These are phyloP conservation scores for Phialocephala sp. DNA, from an alignment of 2,329 filamentous ascomycete genomes.

Conservation along the genomic window DNA sequence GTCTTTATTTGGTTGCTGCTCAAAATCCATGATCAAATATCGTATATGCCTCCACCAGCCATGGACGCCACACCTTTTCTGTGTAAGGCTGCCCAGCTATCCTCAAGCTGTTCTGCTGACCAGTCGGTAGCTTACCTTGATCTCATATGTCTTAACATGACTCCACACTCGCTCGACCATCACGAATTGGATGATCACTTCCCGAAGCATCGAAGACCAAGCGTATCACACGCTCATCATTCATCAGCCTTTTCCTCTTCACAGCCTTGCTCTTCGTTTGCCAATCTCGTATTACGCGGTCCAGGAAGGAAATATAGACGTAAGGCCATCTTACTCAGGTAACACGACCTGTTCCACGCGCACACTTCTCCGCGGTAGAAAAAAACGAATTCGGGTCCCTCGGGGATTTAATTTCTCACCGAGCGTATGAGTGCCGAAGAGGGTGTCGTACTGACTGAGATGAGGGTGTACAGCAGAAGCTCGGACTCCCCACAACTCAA, in stretches of 20 bases:
- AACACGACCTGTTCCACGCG: slow-evolving; percentile 2
- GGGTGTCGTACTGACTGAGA: slow-evolving; percentile 3
- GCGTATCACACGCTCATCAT: slow-evolving; percentile 7
- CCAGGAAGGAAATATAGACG: not conserved
- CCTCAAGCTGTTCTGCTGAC: slow-evolving; percentile 7
- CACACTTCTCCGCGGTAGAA: slow-evolving; percentile 1
- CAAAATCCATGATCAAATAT: not conserved
- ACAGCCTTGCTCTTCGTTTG: slow-evolving; percentile 3
- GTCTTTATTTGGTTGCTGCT: not conserved
- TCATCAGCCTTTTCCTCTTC: slow-evolving; percentile 4
- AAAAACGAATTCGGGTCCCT: not conserved
- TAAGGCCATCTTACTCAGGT: slow-evolving; percentile 6
- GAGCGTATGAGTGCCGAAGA: slow-evolving; percentile 3
- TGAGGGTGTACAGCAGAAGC: slow-evolving; percentile 12
- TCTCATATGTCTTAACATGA: slow-evolving; percentile 10
- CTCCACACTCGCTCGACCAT: not conserved
- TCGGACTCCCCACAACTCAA: slow-evolving; percentile 7
- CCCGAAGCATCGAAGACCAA: not conserved
- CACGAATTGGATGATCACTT: slow-evolving; percentile 2
- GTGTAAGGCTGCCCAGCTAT: slow-evolving; percentile 2
- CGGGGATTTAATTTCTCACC: not conserved
- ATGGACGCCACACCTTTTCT: slow-evolving; percentile 6
- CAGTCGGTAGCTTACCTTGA: slow-evolving; percentile 5
- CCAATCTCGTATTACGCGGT: not conserved
- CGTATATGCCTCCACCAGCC: not conserved